Base-by-base conservation (phyloP, 169 alveolate genomes). In the Plasmodium inui region DNA sequence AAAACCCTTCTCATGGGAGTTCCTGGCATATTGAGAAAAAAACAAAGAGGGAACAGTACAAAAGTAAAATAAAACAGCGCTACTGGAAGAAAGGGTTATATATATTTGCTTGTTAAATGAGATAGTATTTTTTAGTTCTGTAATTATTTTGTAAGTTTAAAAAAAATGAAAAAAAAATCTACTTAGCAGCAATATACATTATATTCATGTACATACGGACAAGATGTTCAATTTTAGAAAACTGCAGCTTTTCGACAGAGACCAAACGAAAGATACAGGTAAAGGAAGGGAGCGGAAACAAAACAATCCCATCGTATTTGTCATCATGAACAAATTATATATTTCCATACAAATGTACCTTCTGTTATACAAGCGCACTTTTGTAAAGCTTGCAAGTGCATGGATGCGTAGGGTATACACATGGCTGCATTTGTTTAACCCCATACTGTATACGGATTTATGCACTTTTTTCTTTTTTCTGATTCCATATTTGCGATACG, bases 151-250 rank as follows among this genome's bases (percentile, higher is more conserved):
- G 41, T 22, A 17, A 14, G 72, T 34, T 67, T 70, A 71, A 37
- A 83, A 34, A 28, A 53, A 37, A 19, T 70, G 50, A 70, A 83
- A 83, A 72, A 83, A 67, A 41, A 70, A 19, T 76, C 55, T 32
- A 46, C 10, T 3, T 9, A 81, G 34, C 34, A 67, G 30, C 22
- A 26, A 67, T 67, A 67, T 67, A 67, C 34, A 67, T 67, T 67
- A 67, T 22, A 28, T 67, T 19, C 76, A 67, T 67, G 37, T 30
- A 46, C 19, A 41, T 28, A 82, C 19, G 90, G 5, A 41, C 30
- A 86, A 86, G 71, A 86, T 86, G 93, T 86, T 86, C 85, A 86
- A 70, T 70, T 86, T 86, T 74, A 61, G 93, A 86, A 86, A 76
- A 19, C 46, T 86, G 30, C 86, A 57, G 1, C 93, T 86, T 74